These are phyloP conservation scores for Phyllosticta capitalensis DNA, from an alignment of 2,329 filamentous ascomycete genomes.

Conservation along the genomic window DNA sequence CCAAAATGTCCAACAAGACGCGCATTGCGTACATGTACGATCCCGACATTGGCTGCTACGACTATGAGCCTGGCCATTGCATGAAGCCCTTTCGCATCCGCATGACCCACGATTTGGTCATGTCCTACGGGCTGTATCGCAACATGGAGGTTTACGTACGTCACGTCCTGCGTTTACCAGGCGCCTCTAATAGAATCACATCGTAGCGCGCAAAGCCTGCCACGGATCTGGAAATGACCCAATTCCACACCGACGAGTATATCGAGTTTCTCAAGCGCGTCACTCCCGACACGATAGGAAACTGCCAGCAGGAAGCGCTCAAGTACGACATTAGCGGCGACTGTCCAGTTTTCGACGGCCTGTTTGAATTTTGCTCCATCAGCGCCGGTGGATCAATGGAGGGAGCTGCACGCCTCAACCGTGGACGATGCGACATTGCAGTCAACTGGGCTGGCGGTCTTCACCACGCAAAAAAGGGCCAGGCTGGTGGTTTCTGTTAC, in stretches of 20 bases:
- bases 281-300: conserved; percentile 97
- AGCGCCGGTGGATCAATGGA: conserved; percentile 63
- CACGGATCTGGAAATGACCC: conserved; percentile 61
- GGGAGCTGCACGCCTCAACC: conserved; percentile 57
- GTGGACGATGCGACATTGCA: conserved; percentile 59
- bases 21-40: conserved; percentile 48
- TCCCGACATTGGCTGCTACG: conserved; percentile 87
- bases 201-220: conserved; percentile 37
- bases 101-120: conserved; percentile 86
- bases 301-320: conserved; percentile 82
- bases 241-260: conserved; percentile 65
- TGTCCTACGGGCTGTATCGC: conserved; percentile 90
- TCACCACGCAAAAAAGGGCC: conserved; percentile 41
- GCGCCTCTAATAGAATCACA: background rate
- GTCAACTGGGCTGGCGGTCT: conserved; percentile 43
- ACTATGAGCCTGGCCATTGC: conserved; percentile 92
- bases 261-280: conserved; percentile 72
- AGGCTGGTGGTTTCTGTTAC: conserved; percentile 40
- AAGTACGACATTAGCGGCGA: conserved; percentile 58
- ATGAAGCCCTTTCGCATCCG: conserved; percentile 99
- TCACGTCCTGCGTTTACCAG: conserved; percentile 61
- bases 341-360: conserved; percentile 57
- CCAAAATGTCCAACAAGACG: conserved; percentile 10
- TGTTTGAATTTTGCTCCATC: conserved; percentile 63
- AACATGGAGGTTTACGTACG: conserved; percentile 92